Evolutionary conservation across 495 filamentous ascomycete species (phyloP), one percentile per base, ranked within the genome.

Genomic region (Xylaria scruposa): DNA sequence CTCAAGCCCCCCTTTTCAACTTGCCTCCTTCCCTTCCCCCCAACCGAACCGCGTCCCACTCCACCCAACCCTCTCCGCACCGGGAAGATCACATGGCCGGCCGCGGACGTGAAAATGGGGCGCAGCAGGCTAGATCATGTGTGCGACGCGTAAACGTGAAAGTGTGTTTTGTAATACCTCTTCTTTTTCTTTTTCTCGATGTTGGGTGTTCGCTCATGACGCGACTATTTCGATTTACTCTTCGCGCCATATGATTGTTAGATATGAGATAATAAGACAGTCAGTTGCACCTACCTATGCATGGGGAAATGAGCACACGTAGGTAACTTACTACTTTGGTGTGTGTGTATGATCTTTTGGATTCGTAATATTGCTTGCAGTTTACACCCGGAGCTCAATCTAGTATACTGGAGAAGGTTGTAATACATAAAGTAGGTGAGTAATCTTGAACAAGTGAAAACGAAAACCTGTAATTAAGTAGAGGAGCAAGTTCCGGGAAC

Each of bases 51-150:
- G 65, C 65, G 63, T 51, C 49, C 65, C 65, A 56, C 65, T 49
- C 47, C 49, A 42, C 65, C 65, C 65, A 67, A 15, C 65, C 24
- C 33, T 67, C 65, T 60, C 65, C 65, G 65, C 49, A 56, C 65
- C 65, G 47, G 65, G 65, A 67, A 54, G 65, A 56, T 67, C 65
- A 67, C 65, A 67, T 67, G 65, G 65, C 65, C 65, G 65, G 65
- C 65, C 65, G 65, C 65, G 65, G 36, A 54, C 47, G 36, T 44
- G 47, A 67, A 51, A 51, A n/a, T 56, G 65, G 36, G 65, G 65
- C 65, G 47, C 65, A 67, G 46, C 63, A 67, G 44, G 31, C 63
- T 51, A 24, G 31, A 67, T 67, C 65, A 67, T 67, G 65, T 42
- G 65, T 56, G 13, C 65, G 49, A 67, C 65, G 65, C 47, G 47